Base-by-base conservation (phyloP, 805 yeast species). In the Clavispora carvajalis region DNA sequence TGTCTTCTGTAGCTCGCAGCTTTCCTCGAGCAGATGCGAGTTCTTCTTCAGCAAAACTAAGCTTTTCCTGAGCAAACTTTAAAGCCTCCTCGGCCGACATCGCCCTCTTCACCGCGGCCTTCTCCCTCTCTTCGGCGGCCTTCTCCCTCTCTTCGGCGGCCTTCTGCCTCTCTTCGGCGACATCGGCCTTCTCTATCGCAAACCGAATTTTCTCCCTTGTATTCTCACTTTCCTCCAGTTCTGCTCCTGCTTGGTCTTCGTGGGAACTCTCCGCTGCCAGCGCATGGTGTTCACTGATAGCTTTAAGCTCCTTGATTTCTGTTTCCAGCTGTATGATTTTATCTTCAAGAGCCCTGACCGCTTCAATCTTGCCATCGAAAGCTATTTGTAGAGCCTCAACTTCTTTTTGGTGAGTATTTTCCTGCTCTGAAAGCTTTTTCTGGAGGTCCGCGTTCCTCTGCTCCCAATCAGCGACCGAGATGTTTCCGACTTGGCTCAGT, bases 401-500 rank as follows among this genome's bases (percentile, higher is more conserved):
- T n/a, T n/a, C n/a, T n/a, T n/a, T n/a, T n/a, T n/a, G n/a, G n/a
- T n/a, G n/a, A n/a, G n/a, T n/a, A n/a, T n/a, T 13, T 19, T 28
- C 49, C 33, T 41, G 33, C 22, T 35, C 43, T 29, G 33, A 35
- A 28, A 47, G 31, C 17, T 19, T 17, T 8, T 17, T 4, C 13
- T 29, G 50, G 47, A 39, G 16, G 13, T 7, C 8, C 12, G 16
- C 37, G 18, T 45, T 28, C 31, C 40, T 28, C 24, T 37, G 36
- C 19, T 43, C 35, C 47, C 45, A 39, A 21, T 45, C 49, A 4
- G 38, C 36, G 35, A 49, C 34, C 3, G 50, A 35, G 18, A 49
- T 17, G 3, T 40, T 31, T 9, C 19, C 44, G 19, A 49, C 24
- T 16, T 37, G 22, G 9, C 21, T 34, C 45, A 42, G 45, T 8